phyloP scores from a whole-genome alignment of 805 yeast species.

The Aciculoconidium aculeatum region DNA sequence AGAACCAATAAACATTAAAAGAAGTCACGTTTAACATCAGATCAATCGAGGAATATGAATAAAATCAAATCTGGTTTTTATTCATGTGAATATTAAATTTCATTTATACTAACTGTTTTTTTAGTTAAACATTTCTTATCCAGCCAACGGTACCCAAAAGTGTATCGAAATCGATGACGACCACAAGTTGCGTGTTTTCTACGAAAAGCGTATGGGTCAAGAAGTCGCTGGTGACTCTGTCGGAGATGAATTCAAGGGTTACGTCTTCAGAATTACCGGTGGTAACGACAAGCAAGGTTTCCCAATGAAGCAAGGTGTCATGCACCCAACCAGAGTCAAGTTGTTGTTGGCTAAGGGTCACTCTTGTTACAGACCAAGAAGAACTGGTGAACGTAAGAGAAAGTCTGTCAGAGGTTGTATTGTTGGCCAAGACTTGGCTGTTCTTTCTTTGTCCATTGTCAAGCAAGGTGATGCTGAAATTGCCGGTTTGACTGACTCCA shows the following conservation, averaged over 20 bases:
- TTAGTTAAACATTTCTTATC: conserved; percentile 98
- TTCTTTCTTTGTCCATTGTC: conserved; percentile 84
- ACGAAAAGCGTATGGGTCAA: conserved; percentile 99
- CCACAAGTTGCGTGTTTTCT: conserved; percentile 96
- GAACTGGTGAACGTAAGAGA: conserved; percentile 99
- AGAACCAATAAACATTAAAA: neutral
- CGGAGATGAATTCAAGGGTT: conserved; percentile 99
- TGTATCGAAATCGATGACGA: conserved; percentile 97
- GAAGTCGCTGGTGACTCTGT: conserved; percentile 98
- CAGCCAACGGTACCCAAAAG: conserved; percentile 99
- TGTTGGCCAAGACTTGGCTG: conserved; percentile 95
- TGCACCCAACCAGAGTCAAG: conserved; percentile 99
- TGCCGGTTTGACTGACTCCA: conserved; percentile 90
- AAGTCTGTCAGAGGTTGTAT: conserved; percentile 99
- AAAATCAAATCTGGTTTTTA: neutral
- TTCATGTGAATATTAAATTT: too few species aligned
- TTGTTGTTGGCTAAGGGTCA: conserved; percentile 88
- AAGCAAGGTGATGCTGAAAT: conserved; percentile 97
- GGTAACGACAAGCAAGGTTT: conserved; percentile 99
- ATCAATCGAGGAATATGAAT: neutral
- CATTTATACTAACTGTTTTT: conserved; percentile 7
- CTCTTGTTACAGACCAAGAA: conserved; percentile 99
- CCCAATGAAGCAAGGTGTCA: conserved; percentile 99
- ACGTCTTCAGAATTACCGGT: conserved; percentile 97
- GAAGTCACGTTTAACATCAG: neutral